Conservation (phyloP, 306 rosid species). For the Prinsepia uniflora region DNA sequence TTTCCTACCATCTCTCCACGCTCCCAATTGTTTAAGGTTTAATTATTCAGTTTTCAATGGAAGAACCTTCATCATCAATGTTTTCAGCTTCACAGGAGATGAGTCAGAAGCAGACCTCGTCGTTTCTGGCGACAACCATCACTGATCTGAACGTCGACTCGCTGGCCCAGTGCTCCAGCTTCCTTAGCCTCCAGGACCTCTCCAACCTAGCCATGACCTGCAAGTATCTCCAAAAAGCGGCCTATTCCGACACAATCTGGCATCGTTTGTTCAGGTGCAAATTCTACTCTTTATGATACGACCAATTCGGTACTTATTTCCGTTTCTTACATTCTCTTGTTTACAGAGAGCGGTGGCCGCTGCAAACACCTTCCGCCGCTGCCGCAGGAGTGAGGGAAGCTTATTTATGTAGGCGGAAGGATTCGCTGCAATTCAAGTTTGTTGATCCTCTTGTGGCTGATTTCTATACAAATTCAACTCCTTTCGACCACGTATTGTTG, state of each 20-base stretch:
- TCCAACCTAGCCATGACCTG: constrained; percentile 66
- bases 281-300: not conserved
- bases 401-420: constrained; percentile 45
- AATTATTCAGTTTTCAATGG: constrained; percentile 22
- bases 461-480: constrained; percentile 11
- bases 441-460: constrained; percentile 40
- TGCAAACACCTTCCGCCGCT: constrained; percentile 14
- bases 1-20: not conserved
- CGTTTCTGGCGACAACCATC: constrained; percentile 25
- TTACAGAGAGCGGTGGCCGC: constrained; percentile 34
- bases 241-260: constrained; percentile 77
- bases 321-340: not conserved
- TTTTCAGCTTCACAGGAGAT: constrained; percentile 5
- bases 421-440: constrained; percentile 57
- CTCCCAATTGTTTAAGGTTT: not conserved
- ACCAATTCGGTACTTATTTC: not conserved
- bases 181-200: constrained; percentile 51
- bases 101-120: constrained; percentile 10
- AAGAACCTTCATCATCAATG: constrained; percentile 6
- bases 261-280: constrained; percentile 52
- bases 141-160: constrained; percentile 54
- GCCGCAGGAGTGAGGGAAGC: constrained; percentile 45
- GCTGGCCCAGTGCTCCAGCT: constrained; percentile 49
- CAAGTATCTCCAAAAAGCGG: constrained; percentile 50
- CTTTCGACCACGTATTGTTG: constrained; percentile 39